Evolutionary conservation across 305 asterid genomes (phyloP), one percentile per base, ranked within the genome.

Genomic region (Caryopteris hybrid): DNA sequence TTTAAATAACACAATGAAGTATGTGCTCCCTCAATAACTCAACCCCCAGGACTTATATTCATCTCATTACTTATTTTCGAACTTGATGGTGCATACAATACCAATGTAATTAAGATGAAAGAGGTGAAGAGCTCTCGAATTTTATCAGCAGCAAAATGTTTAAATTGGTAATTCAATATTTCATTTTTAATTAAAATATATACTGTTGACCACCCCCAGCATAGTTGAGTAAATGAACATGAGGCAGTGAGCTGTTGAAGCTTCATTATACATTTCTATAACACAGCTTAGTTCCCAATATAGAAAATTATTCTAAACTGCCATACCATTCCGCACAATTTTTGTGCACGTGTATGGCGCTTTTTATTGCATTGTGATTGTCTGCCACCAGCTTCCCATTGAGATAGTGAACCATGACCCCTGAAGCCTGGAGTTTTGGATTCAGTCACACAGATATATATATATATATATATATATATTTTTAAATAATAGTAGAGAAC

Each of bases 251-350:
- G 61, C 43, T 56, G 52, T 31, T 12, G 62, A 56, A 61, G 31
- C 20, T 43, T 62, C 31, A 74, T 39, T 52, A 25, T 41, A 31
- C 29, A 39, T 6, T 31, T 31, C 22, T n/a, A 58, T 25, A 33
- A 43, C 46, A 54, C 36, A 64, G 29, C 52, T 34, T 8, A 36
- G 48, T 34, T 29, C 1, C 39, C 9, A 41, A 29, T 17, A 14
- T 14, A 60, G 17, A 64, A 58, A 39, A 41, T 9, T 48, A 2
- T 17, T 16, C 9, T 47, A 39, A 61, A 77, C 53, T 50, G 69
- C 0, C 74, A 51, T 90, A 93, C 99, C 99, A 93, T 83, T 90
- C 99, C 31, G 95, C 48, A 75, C 99, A 94, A 59, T 76, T 58
- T 74, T 74, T 94, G 78, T 94, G 99, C 69, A 83, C 90, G 25